Conservation (phyloP, 2,329 filamentous ascomycete genomes). For the Elsinoe ampelina region DNA sequence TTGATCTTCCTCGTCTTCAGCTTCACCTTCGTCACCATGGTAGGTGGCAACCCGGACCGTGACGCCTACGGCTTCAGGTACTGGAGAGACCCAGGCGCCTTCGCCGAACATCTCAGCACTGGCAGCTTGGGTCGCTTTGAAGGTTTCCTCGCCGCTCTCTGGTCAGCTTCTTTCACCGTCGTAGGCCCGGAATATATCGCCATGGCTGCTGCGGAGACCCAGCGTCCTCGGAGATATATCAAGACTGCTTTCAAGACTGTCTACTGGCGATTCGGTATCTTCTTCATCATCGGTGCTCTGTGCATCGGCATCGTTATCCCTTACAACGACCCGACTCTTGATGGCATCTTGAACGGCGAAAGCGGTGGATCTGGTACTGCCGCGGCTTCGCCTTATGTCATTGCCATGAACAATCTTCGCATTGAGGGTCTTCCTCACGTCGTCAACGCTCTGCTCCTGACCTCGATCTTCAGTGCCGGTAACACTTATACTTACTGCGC, state of each 20-base stretch:
- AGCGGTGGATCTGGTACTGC: slow-evolving; percentile 18
- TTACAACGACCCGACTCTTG: slow-evolving; percentile 24
- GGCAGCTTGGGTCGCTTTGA: slow-evolving; percentile 26
- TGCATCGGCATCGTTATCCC: slow-evolving; percentile 35
- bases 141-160: slow-evolving; percentile 29
- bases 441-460: slow-evolving; percentile 33
- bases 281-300: slow-evolving; percentile 40
- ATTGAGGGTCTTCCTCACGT: slow-evolving; percentile 36
- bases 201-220: slow-evolving; percentile 41
- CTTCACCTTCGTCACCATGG: slow-evolving; percentile 22
- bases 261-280: slow-evolving; percentile 38
- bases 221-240: slow-evolving; percentile 37
- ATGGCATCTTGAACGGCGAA: slow-evolving; percentile 20
- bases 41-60: slow-evolving; percentile 26
- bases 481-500: slow-evolving; percentile 49
- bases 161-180: slow-evolving; percentile 37
- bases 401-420: slow-evolving; percentile 37
- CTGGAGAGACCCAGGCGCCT: slow-evolving; percentile 26
- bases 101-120: slow-evolving; percentile 23
- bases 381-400: slow-evolving; percentile 29
- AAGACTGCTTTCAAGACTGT: slow-evolving; percentile 42
- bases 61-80: slow-evolving; percentile 36
- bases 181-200: slow-evolving; percentile 41
- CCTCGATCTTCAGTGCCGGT: slow-evolving; percentile 47
- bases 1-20: slow-evolving; percentile 32